Percentiles rank a stretch among this genome's conserved stretches.
phyloP scores from a whole-genome alignment of 148 eudicot species.

The Selenicereus undatus region DNA sequence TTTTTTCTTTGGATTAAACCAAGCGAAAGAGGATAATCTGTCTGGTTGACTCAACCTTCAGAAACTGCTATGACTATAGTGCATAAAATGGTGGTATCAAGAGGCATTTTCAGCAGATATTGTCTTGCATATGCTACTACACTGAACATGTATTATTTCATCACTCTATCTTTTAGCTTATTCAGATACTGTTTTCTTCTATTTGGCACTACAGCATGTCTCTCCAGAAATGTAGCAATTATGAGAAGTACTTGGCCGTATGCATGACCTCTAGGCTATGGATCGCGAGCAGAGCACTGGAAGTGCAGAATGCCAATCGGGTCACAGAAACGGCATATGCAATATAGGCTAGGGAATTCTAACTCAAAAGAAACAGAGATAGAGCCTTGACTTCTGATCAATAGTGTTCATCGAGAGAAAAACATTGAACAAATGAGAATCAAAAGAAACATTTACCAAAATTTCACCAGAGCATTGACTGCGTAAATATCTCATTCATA shows the following conservation, averaged over 20 bases:
- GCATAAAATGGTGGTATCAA: not conserved
- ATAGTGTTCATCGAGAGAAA: not conserved
- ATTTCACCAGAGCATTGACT: not conserved
- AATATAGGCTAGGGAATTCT: not conserved
- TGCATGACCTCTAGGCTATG: not conserved
- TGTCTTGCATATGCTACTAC: not conserved
- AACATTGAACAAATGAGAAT: not conserved
- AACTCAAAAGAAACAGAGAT: not conserved
- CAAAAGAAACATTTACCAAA: constrained; percentile 2
- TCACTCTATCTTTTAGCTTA: not conserved
- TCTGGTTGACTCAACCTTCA: not conserved
- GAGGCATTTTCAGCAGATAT: not conserved
- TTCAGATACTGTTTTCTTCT: not conserved
- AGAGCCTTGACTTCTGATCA: not conserved
- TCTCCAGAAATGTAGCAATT: not conserved
- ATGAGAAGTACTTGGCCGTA: not conserved
- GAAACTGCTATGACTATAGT: not conserved
- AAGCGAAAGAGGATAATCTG: not conserved
- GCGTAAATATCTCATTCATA: constrained; percentile 9
- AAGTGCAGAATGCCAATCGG: not conserved
- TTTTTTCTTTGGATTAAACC: not conserved
- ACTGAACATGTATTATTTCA: not conserved
- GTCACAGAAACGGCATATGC: not conserved
- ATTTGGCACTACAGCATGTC: not conserved
- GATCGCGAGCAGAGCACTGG: not conserved